phyloP scores from a whole-genome alignment of 768 basidiomycete species.

The Mycena amicta region DNA sequence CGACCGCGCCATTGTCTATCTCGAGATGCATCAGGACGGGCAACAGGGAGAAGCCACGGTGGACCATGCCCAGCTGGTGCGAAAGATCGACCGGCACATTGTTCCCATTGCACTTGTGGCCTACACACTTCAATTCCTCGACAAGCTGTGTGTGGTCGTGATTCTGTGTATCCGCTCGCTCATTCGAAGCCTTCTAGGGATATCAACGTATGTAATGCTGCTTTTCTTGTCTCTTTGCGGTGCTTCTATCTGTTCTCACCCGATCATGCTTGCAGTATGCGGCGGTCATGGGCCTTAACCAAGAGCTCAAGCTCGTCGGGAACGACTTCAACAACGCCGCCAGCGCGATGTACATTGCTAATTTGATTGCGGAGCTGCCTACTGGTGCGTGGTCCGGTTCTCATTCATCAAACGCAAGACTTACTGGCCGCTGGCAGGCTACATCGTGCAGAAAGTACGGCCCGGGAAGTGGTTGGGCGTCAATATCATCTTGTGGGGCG shows the following conservation, averaged over 20 bases:
- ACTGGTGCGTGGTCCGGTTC: conserved; percentile 9
- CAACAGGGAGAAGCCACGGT: conserved; percentile 1
- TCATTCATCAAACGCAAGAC: not conserved
- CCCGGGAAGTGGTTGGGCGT: conserved; percentile 22
- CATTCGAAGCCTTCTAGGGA: too few species aligned
- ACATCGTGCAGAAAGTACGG: conserved; percentile 22
- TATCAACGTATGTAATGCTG: conserved; percentile 15
- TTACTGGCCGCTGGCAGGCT: conserved; percentile 1
- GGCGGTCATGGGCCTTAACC: conserved; percentile 22
- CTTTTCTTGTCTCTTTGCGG: not conserved
- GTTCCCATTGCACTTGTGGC: conserved; percentile 15
- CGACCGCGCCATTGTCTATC: conserved; percentile 18
- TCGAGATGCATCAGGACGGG: conserved; percentile 6
- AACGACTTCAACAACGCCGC: conserved; percentile 23
- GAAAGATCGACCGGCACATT: conserved; percentile 22
- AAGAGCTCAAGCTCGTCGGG: conserved; percentile 15
- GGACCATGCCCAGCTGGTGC: conserved; percentile 17
- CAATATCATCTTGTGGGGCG: conserved; percentile 20
- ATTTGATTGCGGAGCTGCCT: conserved; percentile 18
- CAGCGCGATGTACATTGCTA: conserved; percentile 21
- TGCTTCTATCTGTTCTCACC: not conserved
- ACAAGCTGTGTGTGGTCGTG: conserved; percentile 19
- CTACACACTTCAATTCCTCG: conserved; percentile 20
- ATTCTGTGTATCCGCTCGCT: too few species aligned
- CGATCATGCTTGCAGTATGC: conserved; percentile 12